Evolutionary conservation across 106 monocot species (phyloP).

Genomic region (Apostasia shenzhenica): DNA sequence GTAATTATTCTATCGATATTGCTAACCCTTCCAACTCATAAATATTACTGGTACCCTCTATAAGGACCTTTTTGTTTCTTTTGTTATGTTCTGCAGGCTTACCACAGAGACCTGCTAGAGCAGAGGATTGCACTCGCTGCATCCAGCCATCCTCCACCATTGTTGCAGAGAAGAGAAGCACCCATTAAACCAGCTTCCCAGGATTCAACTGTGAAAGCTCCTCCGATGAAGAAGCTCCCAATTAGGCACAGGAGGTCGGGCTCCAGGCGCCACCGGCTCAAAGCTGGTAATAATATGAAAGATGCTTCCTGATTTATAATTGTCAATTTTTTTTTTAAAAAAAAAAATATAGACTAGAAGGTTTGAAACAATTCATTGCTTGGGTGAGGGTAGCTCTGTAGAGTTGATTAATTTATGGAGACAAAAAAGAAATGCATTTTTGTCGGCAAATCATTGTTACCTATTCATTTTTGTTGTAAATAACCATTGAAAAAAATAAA

Average conservation of each 20-base stretch:
- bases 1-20: too few relatives aligned
- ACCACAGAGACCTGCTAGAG: slow-evolving; percentile 10
- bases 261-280: not conserved
- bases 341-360: not conserved
- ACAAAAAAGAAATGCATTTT: not conserved
- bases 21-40: too few relatives aligned
- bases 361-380: not conserved
- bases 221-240: not conserved
- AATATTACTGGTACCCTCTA: too few relatives aligned
- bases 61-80: too few relatives aligned
- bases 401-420: not conserved
- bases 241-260: slow-evolving; percentile 2
- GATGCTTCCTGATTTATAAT: not conserved
- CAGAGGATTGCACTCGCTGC: not conserved
- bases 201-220: not conserved
- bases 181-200: not conserved
- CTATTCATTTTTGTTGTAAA: slow-evolving; percentile 10
- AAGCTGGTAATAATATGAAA: not conserved
- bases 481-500: slow-evolving; percentile 1
- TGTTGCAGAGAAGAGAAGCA: not conserved
- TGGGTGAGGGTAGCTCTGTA: not conserved
- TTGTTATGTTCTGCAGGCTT: not conserved
- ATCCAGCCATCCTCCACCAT: not conserved
- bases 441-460: not conserved
- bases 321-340: not conserved